Conservation (phyloP, 1,139 yeast genomes). For the Geotrichum aggregatum region DNA sequence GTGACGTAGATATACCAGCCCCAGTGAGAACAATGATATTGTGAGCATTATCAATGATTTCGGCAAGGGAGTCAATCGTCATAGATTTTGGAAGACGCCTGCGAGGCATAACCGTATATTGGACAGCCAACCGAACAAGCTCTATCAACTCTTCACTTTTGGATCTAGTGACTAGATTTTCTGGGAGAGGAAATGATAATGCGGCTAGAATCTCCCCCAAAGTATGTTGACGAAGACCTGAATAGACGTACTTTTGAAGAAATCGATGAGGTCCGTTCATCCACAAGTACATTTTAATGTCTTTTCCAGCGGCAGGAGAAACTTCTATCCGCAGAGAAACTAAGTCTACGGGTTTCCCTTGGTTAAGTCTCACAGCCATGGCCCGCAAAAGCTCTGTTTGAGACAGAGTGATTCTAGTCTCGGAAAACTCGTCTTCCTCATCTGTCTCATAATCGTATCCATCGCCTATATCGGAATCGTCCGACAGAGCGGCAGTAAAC, state of each 20-base stretch:
- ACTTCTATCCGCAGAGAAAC: constrained; percentile 26
- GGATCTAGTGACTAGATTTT: constrained; percentile 24
- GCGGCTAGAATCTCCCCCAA: constrained; percentile 42
- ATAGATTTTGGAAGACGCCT: constrained; percentile 34
- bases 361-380: constrained; percentile 29
- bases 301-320: constrained; percentile 44
- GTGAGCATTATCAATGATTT: constrained; percentile 50
- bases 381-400: constrained; percentile 29
- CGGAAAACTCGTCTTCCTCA: constrained; percentile 16
- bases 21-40: constrained; percentile 83
- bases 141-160: constrained; percentile 15
- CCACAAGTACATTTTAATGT: constrained; percentile 58
- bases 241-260: constrained; percentile 56
- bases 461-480: constrained; percentile 20
- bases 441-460: constrained; percentile 23
- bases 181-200: constrained; percentile 38
- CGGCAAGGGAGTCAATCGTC: constrained; percentile 58
- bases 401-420: constrained; percentile 15
- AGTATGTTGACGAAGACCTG: constrained; percentile 50
- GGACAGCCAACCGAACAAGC: constrained; percentile 30
- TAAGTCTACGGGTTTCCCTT: constrained; percentile 18
- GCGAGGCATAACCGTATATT: constrained; percentile 32
- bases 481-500: constrained; percentile 10
- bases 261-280: constrained; percentile 57
- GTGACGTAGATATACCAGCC: constrained; percentile 89